Evolutionary conservation across 352 stramenopile species (phyloP), one percentile per base, ranked within the genome.

Genomic region (Pythium monospermum): DNA sequence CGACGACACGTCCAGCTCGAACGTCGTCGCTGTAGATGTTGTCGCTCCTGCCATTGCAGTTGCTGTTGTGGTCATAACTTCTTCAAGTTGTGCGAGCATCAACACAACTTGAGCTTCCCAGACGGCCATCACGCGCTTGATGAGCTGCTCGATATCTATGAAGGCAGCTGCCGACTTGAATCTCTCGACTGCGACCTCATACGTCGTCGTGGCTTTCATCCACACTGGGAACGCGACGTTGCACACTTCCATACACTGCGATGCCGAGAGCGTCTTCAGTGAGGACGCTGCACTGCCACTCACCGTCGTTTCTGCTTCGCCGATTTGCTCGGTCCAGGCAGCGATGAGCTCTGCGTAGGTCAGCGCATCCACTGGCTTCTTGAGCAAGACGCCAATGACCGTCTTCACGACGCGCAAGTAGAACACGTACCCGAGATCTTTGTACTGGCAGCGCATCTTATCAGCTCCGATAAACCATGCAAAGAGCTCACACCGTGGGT

Each of bases 401-500:
- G 50, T 64, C 59, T 81, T 83, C 15, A 83, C 42, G 1, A 84
- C 39, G 18, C 57, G 61, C 40, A 85, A 67, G 44, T 77, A 88
- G 47, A 88, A 88, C 4, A 61, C 57, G 43, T 83, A 86, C 7
- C 61, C 77, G 46, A 71, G 69, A 41, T 84, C 71, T 52, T 73
- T 80, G 5, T 66, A 85, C 26, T 63, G 40, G 1, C 47, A 12
- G 0, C 71, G 64, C 25, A 31, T 50, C 27, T 71, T 82, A 41
- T 88, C 71, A 0, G 69, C 71, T 1, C 77, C 75, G 13, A 86
- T 61, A 36, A 88, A 86, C 75, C 77, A 88, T 21, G 68, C 61
- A 48, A 85, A 88, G 19, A 88, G 59, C 44, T 82, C 61, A 42
- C 75, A 85, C 1, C 77, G 75, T 8, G 67, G 52, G 48, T 88